Conservation (phyloP, 495 filamentous ascomycete species). For the Penicillium herquei region DNA sequence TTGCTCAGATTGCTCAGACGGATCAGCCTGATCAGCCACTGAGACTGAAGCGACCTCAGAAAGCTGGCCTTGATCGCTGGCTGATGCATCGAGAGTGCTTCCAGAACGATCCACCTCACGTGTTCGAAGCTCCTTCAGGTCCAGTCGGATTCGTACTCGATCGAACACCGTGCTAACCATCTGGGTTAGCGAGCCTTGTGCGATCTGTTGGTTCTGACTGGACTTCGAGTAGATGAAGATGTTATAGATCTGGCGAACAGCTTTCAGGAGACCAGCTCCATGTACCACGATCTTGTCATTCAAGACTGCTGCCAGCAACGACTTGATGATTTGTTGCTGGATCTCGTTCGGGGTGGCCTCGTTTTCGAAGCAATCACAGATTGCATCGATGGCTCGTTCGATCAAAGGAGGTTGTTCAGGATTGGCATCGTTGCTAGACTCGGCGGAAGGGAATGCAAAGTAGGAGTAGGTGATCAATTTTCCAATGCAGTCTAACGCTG, state of each 20-base stretch:
- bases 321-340: constrained; percentile 97
- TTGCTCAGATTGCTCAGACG: constrained; percentile 45
- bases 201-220: constrained; percentile 90
- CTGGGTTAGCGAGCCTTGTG: constrained; percentile 93
- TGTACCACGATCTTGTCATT: constrained; percentile 99
- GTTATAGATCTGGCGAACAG: constrained; percentile 98
- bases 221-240: constrained; percentile 94
- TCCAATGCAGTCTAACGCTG: constrained; percentile 94
- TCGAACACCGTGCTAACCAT: constrained; percentile 99
- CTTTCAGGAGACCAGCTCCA: constrained; percentile 93
- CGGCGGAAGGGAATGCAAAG: constrained; percentile 73
- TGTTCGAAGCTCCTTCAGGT: constrained; percentile 74
- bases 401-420: constrained; percentile 66
- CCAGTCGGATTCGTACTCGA: constrained; percentile 79
- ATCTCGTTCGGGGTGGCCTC: constrained; percentile 87
- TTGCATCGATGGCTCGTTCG: constrained; percentile 96
- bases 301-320: constrained; percentile 87
- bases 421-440: constrained; percentile 47
- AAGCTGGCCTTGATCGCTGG: constrained; percentile 44
- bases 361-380: constrained; percentile 98
- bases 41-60: constrained; percentile 50
- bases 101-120: constrained; percentile 40
- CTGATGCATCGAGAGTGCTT: constrained; percentile 18
- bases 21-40: constrained; percentile 49
- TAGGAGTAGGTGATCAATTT: constrained; percentile 98